Base-by-base conservation (phyloP, 2,329 filamentous ascomycete species). In the Fusarium domesticum region DNA sequence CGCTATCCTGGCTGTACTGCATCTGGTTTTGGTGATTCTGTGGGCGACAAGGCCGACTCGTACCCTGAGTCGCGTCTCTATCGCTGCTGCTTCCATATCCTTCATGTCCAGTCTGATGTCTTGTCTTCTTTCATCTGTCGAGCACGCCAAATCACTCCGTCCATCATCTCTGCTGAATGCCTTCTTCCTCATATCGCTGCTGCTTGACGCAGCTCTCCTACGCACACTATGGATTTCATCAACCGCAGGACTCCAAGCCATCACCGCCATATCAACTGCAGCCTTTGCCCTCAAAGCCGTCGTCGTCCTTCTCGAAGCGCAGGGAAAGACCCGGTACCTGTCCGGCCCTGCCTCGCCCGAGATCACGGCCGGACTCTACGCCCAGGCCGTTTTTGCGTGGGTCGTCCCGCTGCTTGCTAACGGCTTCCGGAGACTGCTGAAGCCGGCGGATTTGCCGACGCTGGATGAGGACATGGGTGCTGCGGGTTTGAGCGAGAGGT, bases 371-470 rank as follows among this genome's bases (percentile, higher is more conserved):
- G 69, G 70, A 12, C 51, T 71, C 6, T 68, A 70, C 31, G 65
- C 59, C 43, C 64, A 62, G 10, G 64, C 62, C 16, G 55, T 70
- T 28, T 66, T 70, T 42, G 64, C 63, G 48, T 72, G 69, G 70
- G 51, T 71, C 30, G 66, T 64, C 28, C 58, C 61, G 6, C 55
- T 72, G 16, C 57, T 72, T 50, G 40, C 51, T 36, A 62, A 50
- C 10, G 70, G 70, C 1, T 72, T 67, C 28, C 54, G 52, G 17
- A 57, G 58, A 17, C 50, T 71, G 34, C 51, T 72, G 14, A 59
- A 48, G 34, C 63, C 65, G 6, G 52, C 57, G 19, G 65, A 70
- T 43, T 43, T 71, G 17, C 67, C 65, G 30, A 50, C 56, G 3
- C 55, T 72, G 37, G 64, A 67, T 14, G 58, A 65, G 18, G 50